Evolutionary conservation across 2,329 filamentous ascomycete genomes (phyloP).

Genomic region (Fusarium xylarioides): DNA sequence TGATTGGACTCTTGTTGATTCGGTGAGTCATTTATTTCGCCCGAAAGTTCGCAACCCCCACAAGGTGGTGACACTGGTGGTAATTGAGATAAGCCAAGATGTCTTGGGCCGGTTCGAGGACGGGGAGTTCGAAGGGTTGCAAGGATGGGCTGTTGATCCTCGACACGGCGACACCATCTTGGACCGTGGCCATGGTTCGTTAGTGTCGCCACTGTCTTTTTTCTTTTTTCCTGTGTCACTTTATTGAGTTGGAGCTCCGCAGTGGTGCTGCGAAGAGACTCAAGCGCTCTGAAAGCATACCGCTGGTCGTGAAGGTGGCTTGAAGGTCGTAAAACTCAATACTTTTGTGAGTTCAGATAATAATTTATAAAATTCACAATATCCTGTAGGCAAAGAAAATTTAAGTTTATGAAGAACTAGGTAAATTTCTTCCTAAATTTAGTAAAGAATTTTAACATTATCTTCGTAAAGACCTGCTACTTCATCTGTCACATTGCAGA

Average conservation of each 20-base stretch:
- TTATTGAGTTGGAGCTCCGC: background rate
- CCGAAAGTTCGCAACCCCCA: conserved; percentile 15
- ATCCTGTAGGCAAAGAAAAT: background rate
- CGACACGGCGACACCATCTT: background rate
- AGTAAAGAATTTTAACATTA: background rate
- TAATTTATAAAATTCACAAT: background rate
- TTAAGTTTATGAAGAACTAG: background rate
- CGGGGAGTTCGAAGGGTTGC: background rate
- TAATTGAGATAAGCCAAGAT: conserved; percentile 26
- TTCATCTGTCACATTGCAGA: background rate
- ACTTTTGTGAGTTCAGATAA: background rate
- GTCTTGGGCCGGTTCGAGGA: conserved; percentile 9
- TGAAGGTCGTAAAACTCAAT: background rate
- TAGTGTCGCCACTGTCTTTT: background rate
- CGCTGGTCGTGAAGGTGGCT: background rate
- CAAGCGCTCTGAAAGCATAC: background rate
- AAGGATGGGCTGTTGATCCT: background rate
- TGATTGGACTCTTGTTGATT: conserved; percentile 5
- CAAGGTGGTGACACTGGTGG: conserved; percentile 22
- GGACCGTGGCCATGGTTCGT: background rate
- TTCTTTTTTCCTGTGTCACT: too few relatives aligned
- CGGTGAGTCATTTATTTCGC: conserved; percentile 37
- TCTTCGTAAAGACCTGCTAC: background rate
- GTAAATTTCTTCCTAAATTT: accelerated
- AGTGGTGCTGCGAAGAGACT: background rate